These are phyloP conservation scores for Sporothrix sp. DNA, from an alignment of 2,329 filamentous ascomycete species.

Conservation along the genomic window DNA sequence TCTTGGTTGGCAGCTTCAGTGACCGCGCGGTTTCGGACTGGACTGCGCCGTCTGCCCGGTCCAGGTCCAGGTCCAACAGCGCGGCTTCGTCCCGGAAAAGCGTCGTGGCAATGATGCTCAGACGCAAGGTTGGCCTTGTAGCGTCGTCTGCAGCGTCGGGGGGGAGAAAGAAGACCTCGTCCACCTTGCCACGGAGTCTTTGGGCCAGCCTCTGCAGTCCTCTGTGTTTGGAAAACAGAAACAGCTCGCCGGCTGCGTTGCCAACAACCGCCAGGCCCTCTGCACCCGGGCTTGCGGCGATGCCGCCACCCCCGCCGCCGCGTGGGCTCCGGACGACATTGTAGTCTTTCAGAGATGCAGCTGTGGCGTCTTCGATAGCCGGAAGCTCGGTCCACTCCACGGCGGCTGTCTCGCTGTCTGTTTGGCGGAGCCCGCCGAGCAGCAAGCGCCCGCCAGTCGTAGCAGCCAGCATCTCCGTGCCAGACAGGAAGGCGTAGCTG, in stretches of 20 bases:
- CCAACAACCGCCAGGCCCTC: slow-evolving; percentile 37
- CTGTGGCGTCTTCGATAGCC: slow-evolving; percentile 24
- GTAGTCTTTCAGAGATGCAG: slow-evolving; percentile 34
- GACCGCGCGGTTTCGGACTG: background rate
- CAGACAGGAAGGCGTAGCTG: slow-evolving; percentile 55
- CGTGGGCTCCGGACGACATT: slow-evolving; percentile 34
- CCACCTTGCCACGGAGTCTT: slow-evolving; percentile 38
- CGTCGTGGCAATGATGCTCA: slow-evolving; percentile 34
- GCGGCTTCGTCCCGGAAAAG: slow-evolving; percentile 35
- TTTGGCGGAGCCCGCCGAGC: slow-evolving; percentile 9
- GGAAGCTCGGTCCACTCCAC: slow-evolving; percentile 36
- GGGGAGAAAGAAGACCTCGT: slow-evolving; percentile 38
- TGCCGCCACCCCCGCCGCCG: slow-evolving; percentile 9
- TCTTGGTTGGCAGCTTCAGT: slow-evolving; percentile 1
- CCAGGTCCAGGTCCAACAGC: slow-evolving; percentile 5
- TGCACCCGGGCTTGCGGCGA: slow-evolving; percentile 15
- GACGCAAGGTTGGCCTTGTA: background rate
- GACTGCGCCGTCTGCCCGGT: background rate
- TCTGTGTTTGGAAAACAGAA: slow-evolving; percentile 30
- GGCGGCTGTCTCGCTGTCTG: background rate
- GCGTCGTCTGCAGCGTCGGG: slow-evolving; percentile 10
- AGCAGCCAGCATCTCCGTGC: slow-evolving; percentile 59
- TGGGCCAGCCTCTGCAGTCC: slow-evolving; percentile 21
- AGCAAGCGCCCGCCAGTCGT: slow-evolving; percentile 17
- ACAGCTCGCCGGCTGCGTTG: slow-evolving; percentile 39